phyloP scores from a whole-genome alignment of 768 basidiomycete species.

The Gymnopilus dilepis region DNA sequence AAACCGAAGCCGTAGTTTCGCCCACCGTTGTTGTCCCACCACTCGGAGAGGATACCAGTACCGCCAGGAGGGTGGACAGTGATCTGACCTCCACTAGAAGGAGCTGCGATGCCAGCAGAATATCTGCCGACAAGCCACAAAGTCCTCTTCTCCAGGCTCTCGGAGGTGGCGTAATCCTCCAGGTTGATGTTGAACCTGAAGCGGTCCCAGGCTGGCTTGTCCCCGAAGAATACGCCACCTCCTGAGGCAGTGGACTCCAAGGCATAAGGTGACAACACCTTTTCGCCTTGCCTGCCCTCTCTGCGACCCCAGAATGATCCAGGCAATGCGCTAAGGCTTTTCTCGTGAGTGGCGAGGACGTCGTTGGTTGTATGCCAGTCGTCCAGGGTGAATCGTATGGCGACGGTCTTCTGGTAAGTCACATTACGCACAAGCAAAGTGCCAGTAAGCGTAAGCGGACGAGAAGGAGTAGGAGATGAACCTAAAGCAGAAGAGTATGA shows the following conservation, averaged over 20 bases:
- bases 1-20: conserved; percentile 83
- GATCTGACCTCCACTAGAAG: not conserved
- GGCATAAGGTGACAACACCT: conserved; percentile 10
- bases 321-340: conserved; percentile 46
- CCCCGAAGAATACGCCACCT: not conserved
- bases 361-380: conserved; percentile 94
- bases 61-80: conserved; percentile 13
- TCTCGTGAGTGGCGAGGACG: conserved; percentile 59
- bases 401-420: conserved; percentile 85
- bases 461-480: conserved; percentile 6
- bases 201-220: conserved; percentile 53
- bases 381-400: conserved; percentile 89
- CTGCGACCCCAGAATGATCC: conserved; percentile 6
- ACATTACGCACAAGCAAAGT: conserved; percentile 85
- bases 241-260: conserved; percentile 4
- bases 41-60: conserved; percentile 63
- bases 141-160: conserved; percentile 51
- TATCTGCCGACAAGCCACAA: conserved; percentile 70
- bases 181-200: conserved; percentile 69
- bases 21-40: conserved; percentile 92
- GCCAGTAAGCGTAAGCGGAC: conserved; percentile 58
- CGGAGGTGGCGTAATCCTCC: conserved; percentile 61
- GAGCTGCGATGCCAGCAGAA: conserved; percentile 26
- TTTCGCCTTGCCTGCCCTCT: conserved; percentile 7
- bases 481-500: conserved; percentile 5